Evolutionary conservation across 805 yeast species (phyloP).

Genomic region (Monosporozyma siamensis): DNA sequence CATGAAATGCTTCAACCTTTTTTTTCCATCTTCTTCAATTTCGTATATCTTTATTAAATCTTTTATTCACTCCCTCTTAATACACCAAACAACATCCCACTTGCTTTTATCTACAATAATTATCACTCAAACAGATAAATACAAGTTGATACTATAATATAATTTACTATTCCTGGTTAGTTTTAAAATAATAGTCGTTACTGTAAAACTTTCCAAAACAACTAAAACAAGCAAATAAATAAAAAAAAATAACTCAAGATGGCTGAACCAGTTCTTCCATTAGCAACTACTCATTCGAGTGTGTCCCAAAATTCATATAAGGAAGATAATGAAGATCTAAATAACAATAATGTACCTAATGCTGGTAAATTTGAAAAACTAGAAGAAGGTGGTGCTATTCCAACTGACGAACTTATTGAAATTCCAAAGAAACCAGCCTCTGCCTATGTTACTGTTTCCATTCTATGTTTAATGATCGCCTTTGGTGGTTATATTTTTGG

Average conservation of each 20-base stretch:
- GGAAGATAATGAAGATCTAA: not conserved
- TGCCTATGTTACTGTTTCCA: conserved; percentile 19
- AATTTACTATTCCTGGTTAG: too few species aligned
- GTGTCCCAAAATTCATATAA: conserved; percentile 1
- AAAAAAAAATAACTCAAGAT: not conserved
- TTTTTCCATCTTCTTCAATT: too few species aligned
- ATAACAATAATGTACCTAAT: not conserved
- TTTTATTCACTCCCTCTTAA: too few species aligned
- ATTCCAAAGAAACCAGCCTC: conserved; percentile 13
- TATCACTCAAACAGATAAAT: too few species aligned
- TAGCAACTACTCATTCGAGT: conserved; percentile 1
- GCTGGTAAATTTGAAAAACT: not conserved
- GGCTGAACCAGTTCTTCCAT: conserved; percentile 1
- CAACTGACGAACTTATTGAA: conserved; percentile 7
- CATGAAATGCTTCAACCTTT: too few species aligned
- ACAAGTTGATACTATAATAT: too few species aligned
- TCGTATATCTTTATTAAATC: too few species aligned
- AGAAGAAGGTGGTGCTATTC: conserved; percentile 21
- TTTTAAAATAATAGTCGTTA: too few species aligned
- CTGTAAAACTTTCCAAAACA: not conserved
- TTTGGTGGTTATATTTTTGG: conserved; percentile 57
- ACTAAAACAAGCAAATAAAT: not conserved
- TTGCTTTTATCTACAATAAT: too few species aligned
- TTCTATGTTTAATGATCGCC: conserved; percentile 40
- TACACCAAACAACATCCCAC: too few species aligned